Conservation (phyloP, 495 filamentous ascomycete species). For the Tuber aestivum region DNA sequence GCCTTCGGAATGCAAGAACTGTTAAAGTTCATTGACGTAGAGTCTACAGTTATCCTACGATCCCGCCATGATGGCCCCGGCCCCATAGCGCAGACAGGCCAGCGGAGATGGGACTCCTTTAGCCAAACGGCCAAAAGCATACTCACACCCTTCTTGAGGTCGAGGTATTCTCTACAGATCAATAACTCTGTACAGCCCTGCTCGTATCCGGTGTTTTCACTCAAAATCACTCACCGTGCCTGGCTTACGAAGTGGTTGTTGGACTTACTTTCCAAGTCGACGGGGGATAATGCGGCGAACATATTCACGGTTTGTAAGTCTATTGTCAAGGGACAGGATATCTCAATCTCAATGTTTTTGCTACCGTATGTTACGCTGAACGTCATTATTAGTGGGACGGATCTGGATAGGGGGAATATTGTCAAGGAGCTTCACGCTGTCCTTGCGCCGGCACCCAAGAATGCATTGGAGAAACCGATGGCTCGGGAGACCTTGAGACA, state of each 20-base stretch:
- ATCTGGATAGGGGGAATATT: conserved; percentile 61
- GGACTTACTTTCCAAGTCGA: conserved; percentile 70
- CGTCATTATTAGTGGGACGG: conserved; percentile 62
- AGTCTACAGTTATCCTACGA: conserved; percentile 52
- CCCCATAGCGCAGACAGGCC: conserved; percentile 22
- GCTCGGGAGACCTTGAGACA: conserved; percentile 63
- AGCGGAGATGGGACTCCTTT: conserved; percentile 67
- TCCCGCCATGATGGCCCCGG: conserved; percentile 46
- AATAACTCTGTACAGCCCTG: conserved; percentile 49
- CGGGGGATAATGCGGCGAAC: conserved; percentile 59
- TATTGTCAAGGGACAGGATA: conserved; percentile 73
- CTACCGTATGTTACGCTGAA: conserved; percentile 80
- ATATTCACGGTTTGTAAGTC: conserved; percentile 76
- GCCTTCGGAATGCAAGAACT: conserved; percentile 92
- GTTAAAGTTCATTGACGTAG: conserved; percentile 66
- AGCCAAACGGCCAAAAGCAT: conserved; percentile 69
- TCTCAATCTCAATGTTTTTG: conserved; percentile 75
- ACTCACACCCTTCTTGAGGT: conserved; percentile 76
- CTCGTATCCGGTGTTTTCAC: conserved; percentile 70
- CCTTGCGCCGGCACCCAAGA: conserved; percentile 52
- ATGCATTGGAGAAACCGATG: conserved; percentile 52
- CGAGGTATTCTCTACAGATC: conserved; percentile 66
- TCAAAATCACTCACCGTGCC: conserved; percentile 58
- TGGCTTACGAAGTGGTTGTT: conserved; percentile 78
- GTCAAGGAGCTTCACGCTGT: conserved; percentile 65